Conservation (phyloP, 2,329 filamentous ascomycete genomes). For the Pseudomassariella vexata region DNA sequence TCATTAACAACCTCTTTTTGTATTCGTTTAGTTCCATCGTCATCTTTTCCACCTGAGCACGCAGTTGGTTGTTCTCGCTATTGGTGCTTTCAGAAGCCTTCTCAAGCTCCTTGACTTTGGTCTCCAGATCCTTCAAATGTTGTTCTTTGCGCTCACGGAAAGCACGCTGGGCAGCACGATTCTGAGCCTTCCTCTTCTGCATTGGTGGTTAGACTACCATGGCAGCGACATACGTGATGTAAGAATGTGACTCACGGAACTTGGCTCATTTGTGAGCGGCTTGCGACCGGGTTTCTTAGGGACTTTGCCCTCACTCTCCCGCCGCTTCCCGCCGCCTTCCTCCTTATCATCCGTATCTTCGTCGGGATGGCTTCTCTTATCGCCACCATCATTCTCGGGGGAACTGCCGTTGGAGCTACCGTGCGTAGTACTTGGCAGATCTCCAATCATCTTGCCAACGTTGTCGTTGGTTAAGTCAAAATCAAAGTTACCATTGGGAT, state of each 20-base stretch:
- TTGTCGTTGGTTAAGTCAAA: slow-evolving; percentile 56
- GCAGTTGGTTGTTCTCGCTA: slow-evolving; percentile 78
- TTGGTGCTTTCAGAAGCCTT: slow-evolving; percentile 78
- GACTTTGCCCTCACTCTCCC: slow-evolving; percentile 77
- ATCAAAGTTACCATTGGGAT: slow-evolving; percentile 68
- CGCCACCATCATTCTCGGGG: slow-evolving; percentile 53
- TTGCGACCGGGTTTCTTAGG: slow-evolving; percentile 96
- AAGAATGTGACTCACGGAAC: slow-evolving; percentile 65
- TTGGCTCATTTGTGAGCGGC: slow-evolving; percentile 91
- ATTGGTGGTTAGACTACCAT: slow-evolving; percentile 16
- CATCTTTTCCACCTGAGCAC: slow-evolving; percentile 83
- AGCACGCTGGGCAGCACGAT: slow-evolving; percentile 84
- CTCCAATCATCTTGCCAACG: slow-evolving; percentile 68
- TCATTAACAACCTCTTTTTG: slow-evolving; percentile 73
- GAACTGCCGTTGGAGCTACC: slow-evolving; percentile 49
- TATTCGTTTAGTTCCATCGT: slow-evolving; percentile 84
- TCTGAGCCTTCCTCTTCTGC: slow-evolving; percentile 93
- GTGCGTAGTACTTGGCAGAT: slow-evolving; percentile 52
- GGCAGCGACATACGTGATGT: not conserved
- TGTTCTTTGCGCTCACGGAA: slow-evolving; percentile 95
- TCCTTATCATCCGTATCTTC: slow-evolving; percentile 61
- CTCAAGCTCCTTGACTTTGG: slow-evolving; percentile 68
- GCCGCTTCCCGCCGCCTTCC: slow-evolving; percentile 54
- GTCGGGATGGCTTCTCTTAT: slow-evolving; percentile 69
- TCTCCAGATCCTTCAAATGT: slow-evolving; percentile 80